Base-by-base conservation (phyloP, 2,329 filamentous ascomycete species). In the Zalaria obscura region DNA sequence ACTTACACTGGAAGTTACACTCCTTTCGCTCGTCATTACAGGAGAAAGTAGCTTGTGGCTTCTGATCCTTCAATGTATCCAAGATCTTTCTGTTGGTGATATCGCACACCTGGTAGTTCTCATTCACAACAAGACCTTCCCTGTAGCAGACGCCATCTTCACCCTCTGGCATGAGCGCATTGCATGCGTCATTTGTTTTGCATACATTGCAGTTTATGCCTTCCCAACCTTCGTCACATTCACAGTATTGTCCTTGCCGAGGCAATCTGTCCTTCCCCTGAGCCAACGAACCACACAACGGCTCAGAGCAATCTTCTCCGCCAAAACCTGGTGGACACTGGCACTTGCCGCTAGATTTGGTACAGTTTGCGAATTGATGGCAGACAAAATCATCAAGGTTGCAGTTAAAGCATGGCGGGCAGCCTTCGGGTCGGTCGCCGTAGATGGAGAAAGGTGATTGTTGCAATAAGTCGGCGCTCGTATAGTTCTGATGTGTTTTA, bases 161-260 rank as follows among this genome's bases (percentile, higher is more conserved):
- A 3, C 75, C 75, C 9, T 80, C 78, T 3, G 85, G 84, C 79
- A 93, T 93, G 62, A 98, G 68, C 29, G 84, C 79, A 58, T 91
- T 77, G 56, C 91, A 98, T 10, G 83, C 88, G 50, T 81, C 69
- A 58, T 96, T 73, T 3, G 78, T 77, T 46, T 81, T 78, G 64
- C 91, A 98, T 43, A 98, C 85, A 45, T 72, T 98, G 75, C 91
- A 98, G 68, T 98, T 98, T 65, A 98, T 89, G 48, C 91, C 91
- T 34, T 76, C 76, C 91, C 91, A 98, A 42, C 91, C 91, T 32
- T 93, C 83, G 56, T 88, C 82, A 61, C 91, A 98, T 35, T 86
- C 68, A 64, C 91, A 98, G 34, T 70, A 67, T 44, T 78, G 71
- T 47, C 76, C 78, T 40, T 76, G 67, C 56, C 91, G 76, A 57